Conservation (phyloP, 2,329 filamentous ascomycete species). For the Plectosphaerella cucumerina region DNA sequence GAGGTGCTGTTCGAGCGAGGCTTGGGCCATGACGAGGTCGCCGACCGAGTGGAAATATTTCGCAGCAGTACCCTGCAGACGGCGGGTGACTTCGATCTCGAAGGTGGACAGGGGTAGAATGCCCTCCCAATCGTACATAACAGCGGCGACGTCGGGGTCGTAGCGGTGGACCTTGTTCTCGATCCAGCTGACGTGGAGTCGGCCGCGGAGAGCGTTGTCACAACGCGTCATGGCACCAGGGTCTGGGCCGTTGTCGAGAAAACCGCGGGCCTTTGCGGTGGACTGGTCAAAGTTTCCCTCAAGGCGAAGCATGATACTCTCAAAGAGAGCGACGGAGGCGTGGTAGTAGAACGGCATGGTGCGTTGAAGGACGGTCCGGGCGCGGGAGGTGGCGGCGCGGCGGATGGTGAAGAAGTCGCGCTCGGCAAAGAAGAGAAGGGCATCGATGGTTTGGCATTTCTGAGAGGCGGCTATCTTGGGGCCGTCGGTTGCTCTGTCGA, state of each 20-base stretch:
- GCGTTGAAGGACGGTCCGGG: slow-evolving; percentile 15
- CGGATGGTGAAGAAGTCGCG: slow-evolving; percentile 20
- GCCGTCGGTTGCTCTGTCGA: slow-evolving; percentile 10
- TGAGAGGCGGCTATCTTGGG: slow-evolving; percentile 10
- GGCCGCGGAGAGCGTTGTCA: slow-evolving; percentile 22
- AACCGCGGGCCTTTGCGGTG: slow-evolving; percentile 15
- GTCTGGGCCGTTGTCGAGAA: slow-evolving; percentile 8
- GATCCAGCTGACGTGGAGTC: slow-evolving; percentile 24
- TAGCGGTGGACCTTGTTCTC: slow-evolving; percentile 27
- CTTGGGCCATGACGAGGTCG: slow-evolving; percentile 20
- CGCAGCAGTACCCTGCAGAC: slow-evolving; percentile 23
- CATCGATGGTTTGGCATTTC: slow-evolving; percentile 16
- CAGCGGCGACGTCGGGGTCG: slow-evolving; percentile 19
- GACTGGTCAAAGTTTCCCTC: slow-evolving; percentile 18
- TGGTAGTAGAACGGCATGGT: slow-evolving; percentile 25
- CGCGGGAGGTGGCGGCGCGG: slow-evolving; percentile 14
- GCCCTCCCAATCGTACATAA: slow-evolving; percentile 24
- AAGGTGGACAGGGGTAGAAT: slow-evolving; percentile 21
- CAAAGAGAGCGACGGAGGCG: slow-evolving; percentile 22
- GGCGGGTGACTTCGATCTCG: slow-evolving; percentile 25
- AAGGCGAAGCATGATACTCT: slow-evolving; percentile 22
- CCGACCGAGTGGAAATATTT: slow-evolving; percentile 26
- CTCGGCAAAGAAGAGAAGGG: slow-evolving; percentile 24
- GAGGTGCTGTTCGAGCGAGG: slow-evolving; percentile 24
- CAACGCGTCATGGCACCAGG: slow-evolving; percentile 10